phyloP scores from a whole-genome alignment of 225 moss, liverwort and hornwort genomes.

The Anthoceros angustus region DNA sequence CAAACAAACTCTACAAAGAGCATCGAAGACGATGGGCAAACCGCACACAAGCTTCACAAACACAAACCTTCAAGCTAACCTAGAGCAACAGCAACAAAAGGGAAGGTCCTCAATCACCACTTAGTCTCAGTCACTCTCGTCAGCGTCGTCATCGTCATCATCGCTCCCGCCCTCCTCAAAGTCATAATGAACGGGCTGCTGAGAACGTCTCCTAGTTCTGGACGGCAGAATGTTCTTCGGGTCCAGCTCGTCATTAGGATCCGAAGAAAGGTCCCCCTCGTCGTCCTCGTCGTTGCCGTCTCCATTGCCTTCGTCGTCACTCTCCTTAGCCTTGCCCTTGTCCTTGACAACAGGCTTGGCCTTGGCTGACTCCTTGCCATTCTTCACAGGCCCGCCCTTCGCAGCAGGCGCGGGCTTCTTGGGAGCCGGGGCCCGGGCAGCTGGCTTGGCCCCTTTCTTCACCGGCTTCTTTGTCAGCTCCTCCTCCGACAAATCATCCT shows the following conservation, averaged over 20 bases:
- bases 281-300: slow-evolving; percentile 33
- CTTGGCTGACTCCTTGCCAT: slow-evolving; percentile 24
- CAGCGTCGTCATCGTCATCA: slow-evolving; percentile 12
- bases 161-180: slow-evolving; percentile 35
- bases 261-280: slow-evolving; percentile 44
- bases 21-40: too few species aligned
- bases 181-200: slow-evolving; percentile 45
- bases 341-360: slow-evolving; percentile 16
- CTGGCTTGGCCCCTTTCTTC: slow-evolving; percentile 23
- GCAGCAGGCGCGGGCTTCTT: slow-evolving; percentile 15
- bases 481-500: slow-evolving; percentile 26
- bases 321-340: slow-evolving; percentile 28
- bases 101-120: not conserved
- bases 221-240: slow-evolving; percentile 49
- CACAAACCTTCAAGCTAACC: not conserved
- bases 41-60: not conserved
- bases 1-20: too few species aligned
- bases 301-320: slow-evolving; percentile 26
- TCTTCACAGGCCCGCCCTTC: slow-evolving; percentile 2
- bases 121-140: not conserved
- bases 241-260: slow-evolving; percentile 56
- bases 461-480: slow-evolving; percentile 15
- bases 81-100: not conserved
- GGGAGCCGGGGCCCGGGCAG: slow-evolving; percentile 11
- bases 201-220: slow-evolving; percentile 40